Evolutionary conservation across 1,139 yeast genomes (phyloP).

Genomic region (Lodderomyces parapsilosis): DNA sequence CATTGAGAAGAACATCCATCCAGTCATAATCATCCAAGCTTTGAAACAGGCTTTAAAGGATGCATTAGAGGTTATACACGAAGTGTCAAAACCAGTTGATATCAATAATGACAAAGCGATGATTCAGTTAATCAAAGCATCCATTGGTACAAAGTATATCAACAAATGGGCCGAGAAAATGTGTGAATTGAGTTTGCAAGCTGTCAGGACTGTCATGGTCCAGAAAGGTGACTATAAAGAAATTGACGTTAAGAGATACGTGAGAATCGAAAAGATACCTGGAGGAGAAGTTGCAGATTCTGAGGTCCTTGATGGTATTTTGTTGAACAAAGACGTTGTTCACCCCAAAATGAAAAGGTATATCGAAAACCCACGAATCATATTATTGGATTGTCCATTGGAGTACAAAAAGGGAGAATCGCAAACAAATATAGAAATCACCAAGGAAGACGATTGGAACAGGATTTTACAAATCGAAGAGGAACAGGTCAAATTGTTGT

Average conservation of each 20-base stretch:
- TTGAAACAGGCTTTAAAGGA: constrained; percentile 88
- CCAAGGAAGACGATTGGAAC: constrained; percentile 96
- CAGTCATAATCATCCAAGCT: constrained; percentile 93
- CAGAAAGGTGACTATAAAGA: constrained; percentile 74
- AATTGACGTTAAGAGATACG: constrained; percentile 91
- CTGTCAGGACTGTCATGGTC: constrained; percentile 79
- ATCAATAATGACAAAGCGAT: constrained; percentile 80
- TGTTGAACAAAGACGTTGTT: constrained; percentile 93
- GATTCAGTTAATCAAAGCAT: constrained; percentile 81
- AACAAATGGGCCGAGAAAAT: constrained; percentile 88
- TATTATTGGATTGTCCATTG: constrained; percentile 91
- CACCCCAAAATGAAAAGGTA: constrained; percentile 96
- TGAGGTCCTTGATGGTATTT: constrained; percentile 83
- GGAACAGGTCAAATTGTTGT: constrained; percentile 87
- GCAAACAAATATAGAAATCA: constrained; percentile 95
- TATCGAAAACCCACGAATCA: constrained; percentile 84
- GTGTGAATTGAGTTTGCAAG: constrained; percentile 85
- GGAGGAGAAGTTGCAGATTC: constrained; percentile 96
- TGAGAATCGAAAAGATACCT: constrained; percentile 91
- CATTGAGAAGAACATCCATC: constrained; percentile 92
- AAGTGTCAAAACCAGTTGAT: constrained; percentile 84
- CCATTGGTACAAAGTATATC: constrained; percentile 95
- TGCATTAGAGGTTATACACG: constrained; percentile 84
- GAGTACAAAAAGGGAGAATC: constrained; percentile 99
- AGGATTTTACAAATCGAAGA: constrained; percentile 95